Evolutionary conservation across 352 stramenopile genomes (phyloP).

Genomic region (Phytophthora cactorum): DNA sequence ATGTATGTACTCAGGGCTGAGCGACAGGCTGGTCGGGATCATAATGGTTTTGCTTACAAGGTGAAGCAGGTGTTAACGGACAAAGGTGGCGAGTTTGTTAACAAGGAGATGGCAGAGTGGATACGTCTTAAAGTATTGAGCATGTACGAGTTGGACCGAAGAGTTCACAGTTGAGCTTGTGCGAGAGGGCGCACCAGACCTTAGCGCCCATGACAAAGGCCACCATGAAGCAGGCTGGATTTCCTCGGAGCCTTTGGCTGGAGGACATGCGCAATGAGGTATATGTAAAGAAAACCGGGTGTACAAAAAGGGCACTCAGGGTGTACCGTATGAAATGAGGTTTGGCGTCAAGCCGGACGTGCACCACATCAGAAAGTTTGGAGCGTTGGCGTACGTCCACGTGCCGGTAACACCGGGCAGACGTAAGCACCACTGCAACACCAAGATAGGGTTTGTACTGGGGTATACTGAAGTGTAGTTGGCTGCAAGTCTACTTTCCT

Average conservation of each 20-base stretch:
- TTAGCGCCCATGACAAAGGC: background rate
- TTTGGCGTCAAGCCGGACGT: slow-evolving; percentile 9
- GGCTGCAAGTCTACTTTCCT: slow-evolving; percentile 12
- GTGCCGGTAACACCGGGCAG: background rate
- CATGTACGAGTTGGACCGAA: background rate
- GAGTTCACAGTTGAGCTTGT: background rate
- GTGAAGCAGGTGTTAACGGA: slow-evolving; percentile 1
- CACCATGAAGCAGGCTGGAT: background rate
- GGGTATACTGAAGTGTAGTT: slow-evolving; percentile 12
- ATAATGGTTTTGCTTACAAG: background rate
- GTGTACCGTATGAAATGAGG: slow-evolving; percentile 3
- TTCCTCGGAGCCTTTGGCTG: background rate
- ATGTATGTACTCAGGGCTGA: slow-evolving; percentile 6
- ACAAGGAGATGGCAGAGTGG: background rate
- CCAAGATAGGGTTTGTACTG: slow-evolving; percentile 2
- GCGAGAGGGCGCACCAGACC: background rate
- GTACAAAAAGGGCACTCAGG: background rate
- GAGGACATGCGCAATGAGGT: background rate
- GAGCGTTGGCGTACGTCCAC: slow-evolving; percentile 7
- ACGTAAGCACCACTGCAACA: slow-evolving; percentile 3
- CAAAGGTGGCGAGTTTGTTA: slow-evolving; percentile 2
- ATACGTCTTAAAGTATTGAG: background rate
- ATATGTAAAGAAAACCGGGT: background rate
- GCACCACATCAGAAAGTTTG: slow-evolving; percentile 7
- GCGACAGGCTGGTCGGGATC: background rate